Conservation (phyloP, 306 rosid genomes). For the Vigna nakashimae region DNA sequence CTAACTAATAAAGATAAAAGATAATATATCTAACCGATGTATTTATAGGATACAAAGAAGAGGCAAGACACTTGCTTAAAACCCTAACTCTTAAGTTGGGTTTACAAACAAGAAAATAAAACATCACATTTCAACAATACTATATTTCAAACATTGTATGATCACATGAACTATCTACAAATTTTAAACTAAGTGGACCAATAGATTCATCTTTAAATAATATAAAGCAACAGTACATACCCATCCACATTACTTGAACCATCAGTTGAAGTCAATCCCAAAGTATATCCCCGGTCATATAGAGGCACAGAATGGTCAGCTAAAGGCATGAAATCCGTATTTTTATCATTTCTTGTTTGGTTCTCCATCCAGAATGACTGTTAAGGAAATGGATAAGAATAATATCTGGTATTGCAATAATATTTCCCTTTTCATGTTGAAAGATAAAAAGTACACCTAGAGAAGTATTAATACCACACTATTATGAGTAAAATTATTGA, state of each 20-base stretch:
- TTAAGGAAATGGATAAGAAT: slow-evolving; percentile 36
- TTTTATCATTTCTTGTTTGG: slow-evolving; percentile 60
- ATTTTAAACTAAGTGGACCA: slow-evolving; percentile 14
- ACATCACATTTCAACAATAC: not conserved
- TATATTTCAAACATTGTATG: slow-evolving; percentile 7
- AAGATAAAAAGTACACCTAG: slow-evolving; percentile 10
- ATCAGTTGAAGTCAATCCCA: slow-evolving; percentile 83
- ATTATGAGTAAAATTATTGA: not conserved
- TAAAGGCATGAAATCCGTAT: slow-evolving; percentile 56
- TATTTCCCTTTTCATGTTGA: not conserved
- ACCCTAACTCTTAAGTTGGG: no score
- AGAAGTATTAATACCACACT: not conserved
- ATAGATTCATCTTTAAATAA: slow-evolving; percentile 35
- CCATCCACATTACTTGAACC: slow-evolving; percentile 70
- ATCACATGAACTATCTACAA: slow-evolving; percentile 28
- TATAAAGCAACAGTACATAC: slow-evolving; percentile 55
- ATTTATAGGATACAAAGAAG: no score
- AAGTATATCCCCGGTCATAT: slow-evolving; percentile 90
- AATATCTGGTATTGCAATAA: slow-evolving; percentile 26
- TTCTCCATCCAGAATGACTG: slow-evolving; percentile 97
- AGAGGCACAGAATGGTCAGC: slow-evolving; percentile 81
- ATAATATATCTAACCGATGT: no score
- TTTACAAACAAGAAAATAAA: no score
- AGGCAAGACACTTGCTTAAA: no score
- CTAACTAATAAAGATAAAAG: no score